Evolutionary conservation across 1,284 basidiomycete species (phyloP).

Genomic region (Meripilus lineatus): DNA sequence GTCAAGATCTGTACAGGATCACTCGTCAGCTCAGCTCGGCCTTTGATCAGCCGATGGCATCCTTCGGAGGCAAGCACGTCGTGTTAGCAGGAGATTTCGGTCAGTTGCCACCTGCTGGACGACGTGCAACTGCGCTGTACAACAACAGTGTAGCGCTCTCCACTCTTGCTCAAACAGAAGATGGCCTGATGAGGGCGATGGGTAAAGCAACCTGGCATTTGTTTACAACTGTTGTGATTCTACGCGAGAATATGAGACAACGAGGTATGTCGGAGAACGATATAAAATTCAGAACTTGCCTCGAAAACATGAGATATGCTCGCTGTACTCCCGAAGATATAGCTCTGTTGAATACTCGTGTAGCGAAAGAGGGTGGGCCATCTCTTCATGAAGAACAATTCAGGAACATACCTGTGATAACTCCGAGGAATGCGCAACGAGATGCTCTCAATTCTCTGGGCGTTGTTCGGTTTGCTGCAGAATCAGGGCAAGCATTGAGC

Average conservation of each 20-base stretch:
- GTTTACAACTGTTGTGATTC: conserved; percentile 9
- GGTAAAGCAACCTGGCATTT: conserved; percentile 5
- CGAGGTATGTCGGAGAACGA: background rate
- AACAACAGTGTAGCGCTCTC: too few relatives aligned
- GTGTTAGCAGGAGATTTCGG: conserved; percentile 13
- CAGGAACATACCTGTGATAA: conserved; percentile 30
- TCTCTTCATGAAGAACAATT: conserved; percentile 19
- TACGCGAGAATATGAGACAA: conserved; percentile 10
- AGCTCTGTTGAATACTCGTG: background rate
- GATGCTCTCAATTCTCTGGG: conserved; percentile 30
- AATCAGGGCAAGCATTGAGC: conserved; percentile 21
- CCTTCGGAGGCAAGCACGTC: conserved; percentile 10
- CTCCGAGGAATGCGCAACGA: conserved; percentile 25
- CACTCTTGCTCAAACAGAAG: too few relatives aligned
- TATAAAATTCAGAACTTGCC: background rate
- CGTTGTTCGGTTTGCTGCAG: conserved; percentile 23
- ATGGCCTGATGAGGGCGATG: too few relatives aligned
- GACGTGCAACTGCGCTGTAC: too few relatives aligned
- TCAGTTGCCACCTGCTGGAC: conserved; percentile 16
- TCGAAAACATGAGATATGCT: conserved; percentile 1
- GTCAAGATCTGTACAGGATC: conserved; percentile 4
- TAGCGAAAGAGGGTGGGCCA: conserved; percentile 2
- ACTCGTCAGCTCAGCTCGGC: conserved; percentile 2
- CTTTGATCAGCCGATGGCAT: background rate
- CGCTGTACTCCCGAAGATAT: background rate